phyloP scores from a whole-genome alignment of 2,329 filamentous ascomycete species.

The Daldinia eschscholtzii region DNA sequence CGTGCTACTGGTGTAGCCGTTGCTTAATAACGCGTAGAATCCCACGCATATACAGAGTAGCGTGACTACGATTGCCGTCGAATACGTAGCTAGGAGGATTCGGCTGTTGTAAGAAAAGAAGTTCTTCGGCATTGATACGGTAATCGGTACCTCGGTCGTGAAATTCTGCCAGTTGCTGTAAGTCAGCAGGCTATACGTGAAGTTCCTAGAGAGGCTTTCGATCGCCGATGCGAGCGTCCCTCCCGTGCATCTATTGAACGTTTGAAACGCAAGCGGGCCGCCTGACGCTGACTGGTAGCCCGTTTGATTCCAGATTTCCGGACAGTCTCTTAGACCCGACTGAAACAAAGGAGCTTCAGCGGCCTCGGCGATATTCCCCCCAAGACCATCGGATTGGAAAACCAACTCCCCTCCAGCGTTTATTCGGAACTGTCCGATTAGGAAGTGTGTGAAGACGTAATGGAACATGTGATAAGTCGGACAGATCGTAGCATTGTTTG shows the following conservation, averaged over 20 bases:
- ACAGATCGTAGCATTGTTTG: constrained; percentile 21
- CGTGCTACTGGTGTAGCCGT: constrained; percentile 26
- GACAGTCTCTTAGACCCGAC: constrained; percentile 22
- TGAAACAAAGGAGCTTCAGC: constrained; percentile 15
- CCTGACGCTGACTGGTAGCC: constrained; percentile 2
- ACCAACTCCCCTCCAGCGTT: neutral
- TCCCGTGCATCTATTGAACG: constrained; percentile 13
- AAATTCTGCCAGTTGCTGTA: constrained; percentile 25
- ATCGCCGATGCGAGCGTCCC: constrained; percentile 25
- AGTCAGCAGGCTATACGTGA: constrained; percentile 28
- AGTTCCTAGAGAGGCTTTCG: constrained; percentile 24
- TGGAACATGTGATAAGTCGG: constrained; percentile 23
- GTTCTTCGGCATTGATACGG: constrained; percentile 19
- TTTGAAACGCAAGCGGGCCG: constrained; percentile 11
- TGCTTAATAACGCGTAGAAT: constrained; percentile 14
- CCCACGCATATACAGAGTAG: constrained; percentile 22
- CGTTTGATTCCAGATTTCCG: constrained; percentile 27
- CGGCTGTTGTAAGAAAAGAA: constrained; percentile 19
- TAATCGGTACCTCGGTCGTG: constrained; percentile 14
- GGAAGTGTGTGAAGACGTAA: constrained; percentile 18
- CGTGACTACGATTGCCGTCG: constrained; percentile 12
- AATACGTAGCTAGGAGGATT: constrained; percentile 16
- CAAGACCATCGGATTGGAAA: neutral
- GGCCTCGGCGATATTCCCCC: neutral
- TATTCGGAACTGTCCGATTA: neutral